phyloP scores from a whole-genome alignment of 768 basidiomycete species.

The Termitomyces sp. region DNA sequence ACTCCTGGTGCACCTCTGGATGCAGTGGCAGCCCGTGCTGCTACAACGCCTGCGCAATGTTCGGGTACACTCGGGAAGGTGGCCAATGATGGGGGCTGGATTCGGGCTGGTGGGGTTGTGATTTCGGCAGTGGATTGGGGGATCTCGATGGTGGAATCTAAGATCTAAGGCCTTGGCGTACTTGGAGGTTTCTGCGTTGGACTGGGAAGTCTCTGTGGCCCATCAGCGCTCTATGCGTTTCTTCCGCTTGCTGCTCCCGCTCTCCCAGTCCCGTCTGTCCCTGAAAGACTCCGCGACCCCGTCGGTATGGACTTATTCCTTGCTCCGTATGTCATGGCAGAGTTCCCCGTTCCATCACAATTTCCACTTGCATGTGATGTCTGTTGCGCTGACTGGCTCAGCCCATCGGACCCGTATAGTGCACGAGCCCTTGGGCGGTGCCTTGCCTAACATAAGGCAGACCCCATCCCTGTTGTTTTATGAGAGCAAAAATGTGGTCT shows the following conservation, averaged over 20 bases:
- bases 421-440: slow-evolving; percentile 69
- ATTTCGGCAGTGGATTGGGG: slow-evolving; percentile 22
- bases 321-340: neutral
- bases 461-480: neutral
- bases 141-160: slow-evolving; percentile 19
- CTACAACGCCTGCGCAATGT: slow-evolving; percentile 2
- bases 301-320: slow-evolving; percentile 10
- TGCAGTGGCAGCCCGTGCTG: slow-evolving; percentile 11
- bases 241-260: neutral
- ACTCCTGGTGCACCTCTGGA: slow-evolving; percentile 3
- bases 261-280: slow-evolving; percentile 1
- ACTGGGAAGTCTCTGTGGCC: slow-evolving; percentile 15
- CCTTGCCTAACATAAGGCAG: slow-evolving; percentile 65
- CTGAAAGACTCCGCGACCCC: slow-evolving; percentile 6
- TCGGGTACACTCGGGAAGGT: slow-evolving; percentile 11
- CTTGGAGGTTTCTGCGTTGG: slow-evolving; percentile 19
- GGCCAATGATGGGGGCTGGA: slow-evolving; percentile 17
- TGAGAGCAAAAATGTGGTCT: neutral
- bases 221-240: slow-evolving; percentile 16
- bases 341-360: neutral
- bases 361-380: slow-evolving; percentile 15
- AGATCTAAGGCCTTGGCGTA: slow-evolving; percentile 14
- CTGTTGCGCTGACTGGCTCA: slow-evolving; percentile 17
- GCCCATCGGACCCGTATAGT: slow-evolving; percentile 33
- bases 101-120: slow-evolving; percentile 27